phyloP scores from a whole-genome alignment of 495 filamentous ascomycete genomes.

The Neurospora intermedia region DNA sequence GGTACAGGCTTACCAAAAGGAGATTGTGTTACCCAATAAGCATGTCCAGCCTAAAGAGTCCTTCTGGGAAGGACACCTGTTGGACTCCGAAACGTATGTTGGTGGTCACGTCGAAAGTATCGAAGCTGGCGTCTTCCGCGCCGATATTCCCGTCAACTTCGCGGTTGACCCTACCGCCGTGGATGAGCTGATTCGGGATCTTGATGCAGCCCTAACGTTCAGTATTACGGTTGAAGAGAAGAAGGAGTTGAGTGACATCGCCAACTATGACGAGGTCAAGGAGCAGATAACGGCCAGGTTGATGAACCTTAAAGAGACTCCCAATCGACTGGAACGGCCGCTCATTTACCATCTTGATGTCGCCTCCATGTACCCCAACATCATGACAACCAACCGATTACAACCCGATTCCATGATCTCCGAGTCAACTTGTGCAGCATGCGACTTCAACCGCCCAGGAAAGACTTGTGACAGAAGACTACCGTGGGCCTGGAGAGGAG shows the following conservation, averaged over 20 bases:
- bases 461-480: conserved; percentile 93
- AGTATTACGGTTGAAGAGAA: conserved; percentile 90
- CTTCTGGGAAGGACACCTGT: conserved; percentile 92
- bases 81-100: conserved; percentile 96
- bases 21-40: conserved; percentile 93
- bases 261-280: conserved; percentile 89
- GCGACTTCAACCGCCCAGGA: conserved; percentile 95
- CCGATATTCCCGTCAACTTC: conserved; percentile 91
- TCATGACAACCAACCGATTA: conserved; percentile 98
- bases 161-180: conserved; percentile 75
- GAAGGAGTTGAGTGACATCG: conserved; percentile 81
- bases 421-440: conserved; percentile 91
- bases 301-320: conserved; percentile 63
- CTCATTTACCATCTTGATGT: conserved; percentile 98
- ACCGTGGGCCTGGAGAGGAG: conserved; percentile 97
- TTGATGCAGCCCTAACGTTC: conserved; percentile 87
- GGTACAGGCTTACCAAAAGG: conserved; percentile 91
- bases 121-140: conserved; percentile 92
- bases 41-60: conserved; percentile 82
- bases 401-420: conserved; percentile 98
- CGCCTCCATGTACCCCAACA: conserved; percentile 99
- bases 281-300: conserved; percentile 67
- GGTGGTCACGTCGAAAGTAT: conserved; percentile 99
- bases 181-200: conserved; percentile 75
- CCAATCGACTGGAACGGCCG: conserved; percentile 71